Evolutionary conservation across 768 basidiomycete genomes (phyloP), one percentile per base, ranked within the genome.

Genomic region (Tulasnella sp.): DNA sequence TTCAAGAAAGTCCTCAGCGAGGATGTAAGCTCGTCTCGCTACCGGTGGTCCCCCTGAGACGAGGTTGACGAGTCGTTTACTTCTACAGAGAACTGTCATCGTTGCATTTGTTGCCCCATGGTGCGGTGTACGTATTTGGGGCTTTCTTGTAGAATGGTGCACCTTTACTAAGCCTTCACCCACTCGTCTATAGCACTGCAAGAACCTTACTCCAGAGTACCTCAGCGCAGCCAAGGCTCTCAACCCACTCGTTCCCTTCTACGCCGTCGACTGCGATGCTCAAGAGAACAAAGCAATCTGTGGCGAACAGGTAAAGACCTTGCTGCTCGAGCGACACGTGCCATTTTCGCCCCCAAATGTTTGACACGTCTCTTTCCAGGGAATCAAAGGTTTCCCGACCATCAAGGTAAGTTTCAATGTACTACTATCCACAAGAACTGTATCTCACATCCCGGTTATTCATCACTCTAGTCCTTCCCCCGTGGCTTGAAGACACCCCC

Each of bases 31-130:
- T 46, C 20, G 20, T 39, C 6, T 16, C 29, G 71, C 7, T 39
- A 18, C 70, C 15, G 32, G 9, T 18, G 26, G 18, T 11, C 26
- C n/a, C 32, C 73, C 32, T 70, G 73, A 39, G 3, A 23, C 16
- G 29, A 32, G 15, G 26, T n/a, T 79, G 67, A 77, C 61, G 57
- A 23, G 23, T 5, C 4, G 6, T 37, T 35, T 32, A 13, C 23
- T 18, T 9, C 15, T 70, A 13, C 81, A 94, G 93, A 86, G 88
- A 84, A 92, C 93, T 42, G 89, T 87, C 79, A 84, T 96, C 82
- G 91, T 97, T 23, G 96, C 94, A 1, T 98, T 96, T 82, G 92
- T 96, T 16, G 96, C 96, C n/a, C 93, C 95, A 4, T 97, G 95
- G 96, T 95, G 93, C 82, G 93, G 92, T 80, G 92, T 93, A 83